Conservation (phyloP, 2,329 filamentous ascomycete genomes). For the Colletotrichum euphorbiae region DNA sequence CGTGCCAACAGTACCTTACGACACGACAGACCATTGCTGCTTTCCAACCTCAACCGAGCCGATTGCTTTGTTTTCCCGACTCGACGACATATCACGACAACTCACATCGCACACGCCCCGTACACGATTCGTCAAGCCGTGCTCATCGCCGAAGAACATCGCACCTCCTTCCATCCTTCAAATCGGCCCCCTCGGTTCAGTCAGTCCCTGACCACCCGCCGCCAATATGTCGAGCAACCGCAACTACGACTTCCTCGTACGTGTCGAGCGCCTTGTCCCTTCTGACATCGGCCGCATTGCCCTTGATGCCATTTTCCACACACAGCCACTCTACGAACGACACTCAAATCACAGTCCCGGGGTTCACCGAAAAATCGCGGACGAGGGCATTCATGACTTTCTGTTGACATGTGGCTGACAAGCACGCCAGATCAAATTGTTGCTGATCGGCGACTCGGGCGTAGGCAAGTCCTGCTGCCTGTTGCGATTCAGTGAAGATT, state of each 20-base stretch:
- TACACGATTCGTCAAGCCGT: constrained; percentile 4
- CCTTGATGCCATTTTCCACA: neutral
- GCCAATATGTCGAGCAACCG: constrained; percentile 90
- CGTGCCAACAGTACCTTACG: constrained; percentile 19
- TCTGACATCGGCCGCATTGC: constrained; percentile 35
- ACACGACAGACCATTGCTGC: constrained; percentile 22
- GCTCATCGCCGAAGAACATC: constrained; percentile 15
- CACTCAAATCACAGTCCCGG: neutral
- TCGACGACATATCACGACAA: constrained; percentile 38
- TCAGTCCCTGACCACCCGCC: constrained; percentile 41
- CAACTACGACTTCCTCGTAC: constrained; percentile 99
- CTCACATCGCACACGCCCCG: neutral
- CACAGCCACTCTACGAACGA: neutral
- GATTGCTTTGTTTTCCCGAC: constrained; percentile 24
- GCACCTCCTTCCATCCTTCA: constrained; percentile 13
- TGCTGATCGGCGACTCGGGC: constrained; percentile 95
- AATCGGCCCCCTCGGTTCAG: constrained; percentile 34
- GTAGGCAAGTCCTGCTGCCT: constrained; percentile 98
- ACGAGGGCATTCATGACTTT: constrained; percentile 37
- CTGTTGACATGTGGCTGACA: constrained; percentile 40
- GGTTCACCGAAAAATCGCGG: neutral
- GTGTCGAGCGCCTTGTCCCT: constrained; percentile 50
- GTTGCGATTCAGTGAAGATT: constrained; percentile 96
- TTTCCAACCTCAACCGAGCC: constrained; percentile 29
- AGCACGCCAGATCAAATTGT: constrained; percentile 84